These are phyloP conservation scores for Eucalyptus rudis DNA, from an alignment of 345 rosid genomes.

Conservation along the genomic window DNA sequence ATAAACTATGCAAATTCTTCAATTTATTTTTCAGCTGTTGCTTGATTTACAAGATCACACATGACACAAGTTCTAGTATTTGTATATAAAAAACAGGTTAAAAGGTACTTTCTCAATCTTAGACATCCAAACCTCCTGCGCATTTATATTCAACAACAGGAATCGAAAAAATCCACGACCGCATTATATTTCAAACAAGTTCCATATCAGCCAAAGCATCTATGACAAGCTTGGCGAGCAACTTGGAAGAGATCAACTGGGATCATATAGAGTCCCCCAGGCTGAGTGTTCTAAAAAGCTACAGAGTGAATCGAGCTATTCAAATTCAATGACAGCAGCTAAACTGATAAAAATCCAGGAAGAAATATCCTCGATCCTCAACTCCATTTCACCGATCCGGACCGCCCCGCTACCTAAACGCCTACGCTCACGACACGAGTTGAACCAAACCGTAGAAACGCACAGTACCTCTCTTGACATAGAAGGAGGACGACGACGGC, in stretches of 20 bases:
- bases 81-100: background rate
- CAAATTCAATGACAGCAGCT: background rate
- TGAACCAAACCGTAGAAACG: background rate
- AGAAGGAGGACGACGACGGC: constrained; percentile 63
- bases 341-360: background rate
- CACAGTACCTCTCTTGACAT: constrained; percentile 59
- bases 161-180: background rate
- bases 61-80: background rate
- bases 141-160: background rate
- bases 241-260: no score
- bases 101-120: background rate
- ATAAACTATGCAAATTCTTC: background rate
- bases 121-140: background rate
- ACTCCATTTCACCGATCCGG: background rate
- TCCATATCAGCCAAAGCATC: no score
- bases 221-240: no score
- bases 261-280: background rate
- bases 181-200: background rate
- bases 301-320: background rate
- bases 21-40: background rate
- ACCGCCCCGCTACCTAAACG: background rate
- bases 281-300: background rate
- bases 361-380: background rate
- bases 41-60: background rate
- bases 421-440: background rate